Evolutionary conservation across 352 stramenopile genomes (phyloP).

Genomic region (Globisporangium orthogonon): DNA sequence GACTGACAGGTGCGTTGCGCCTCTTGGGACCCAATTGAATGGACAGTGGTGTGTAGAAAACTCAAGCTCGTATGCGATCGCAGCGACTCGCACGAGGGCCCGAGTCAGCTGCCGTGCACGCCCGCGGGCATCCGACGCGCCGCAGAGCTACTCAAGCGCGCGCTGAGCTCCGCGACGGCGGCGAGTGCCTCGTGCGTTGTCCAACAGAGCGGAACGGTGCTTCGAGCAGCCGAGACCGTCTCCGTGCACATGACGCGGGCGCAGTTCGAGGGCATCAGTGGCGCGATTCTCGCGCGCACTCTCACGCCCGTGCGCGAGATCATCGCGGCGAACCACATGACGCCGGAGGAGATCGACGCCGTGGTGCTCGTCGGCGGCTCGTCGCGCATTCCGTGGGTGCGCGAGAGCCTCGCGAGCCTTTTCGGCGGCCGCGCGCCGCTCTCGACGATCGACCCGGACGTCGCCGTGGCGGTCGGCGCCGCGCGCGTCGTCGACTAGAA

Average conservation of each 20-base stretch:
- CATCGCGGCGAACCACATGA: constrained; percentile 52
- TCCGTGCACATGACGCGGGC: constrained; percentile 27
- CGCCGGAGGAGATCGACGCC: constrained; percentile 85
- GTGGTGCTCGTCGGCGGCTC: constrained; percentile 94
- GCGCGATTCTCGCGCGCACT: constrained; percentile 41
- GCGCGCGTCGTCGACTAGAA: constrained; percentile 46
- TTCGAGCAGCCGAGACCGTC: constrained; percentile 2
- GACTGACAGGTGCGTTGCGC: constrained; percentile 10
- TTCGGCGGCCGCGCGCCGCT: constrained; percentile 43
- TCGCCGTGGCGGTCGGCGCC: constrained; percentile 59
- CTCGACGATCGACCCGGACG: constrained; percentile 55
- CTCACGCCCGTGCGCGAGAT: constrained; percentile 50
- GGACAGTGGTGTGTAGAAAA: background rate
- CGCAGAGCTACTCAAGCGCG: constrained; percentile 51
- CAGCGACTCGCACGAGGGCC: constrained; percentile 14
- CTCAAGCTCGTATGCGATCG: background rate
- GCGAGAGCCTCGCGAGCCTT: constrained; percentile 26
- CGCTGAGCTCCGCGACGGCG: constrained; percentile 22
- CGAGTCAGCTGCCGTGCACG: constrained; percentile 36
- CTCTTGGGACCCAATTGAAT: too few species aligned
- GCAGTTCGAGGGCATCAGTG: constrained; percentile 44
- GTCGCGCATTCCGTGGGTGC: constrained; percentile 90
- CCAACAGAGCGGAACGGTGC: background rate
- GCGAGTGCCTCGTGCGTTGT: constrained; percentile 32
- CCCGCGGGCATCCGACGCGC: constrained; percentile 40